Conservation (phyloP, 2,329 filamentous ascomycete species). For the Penicillium sp. region DNA sequence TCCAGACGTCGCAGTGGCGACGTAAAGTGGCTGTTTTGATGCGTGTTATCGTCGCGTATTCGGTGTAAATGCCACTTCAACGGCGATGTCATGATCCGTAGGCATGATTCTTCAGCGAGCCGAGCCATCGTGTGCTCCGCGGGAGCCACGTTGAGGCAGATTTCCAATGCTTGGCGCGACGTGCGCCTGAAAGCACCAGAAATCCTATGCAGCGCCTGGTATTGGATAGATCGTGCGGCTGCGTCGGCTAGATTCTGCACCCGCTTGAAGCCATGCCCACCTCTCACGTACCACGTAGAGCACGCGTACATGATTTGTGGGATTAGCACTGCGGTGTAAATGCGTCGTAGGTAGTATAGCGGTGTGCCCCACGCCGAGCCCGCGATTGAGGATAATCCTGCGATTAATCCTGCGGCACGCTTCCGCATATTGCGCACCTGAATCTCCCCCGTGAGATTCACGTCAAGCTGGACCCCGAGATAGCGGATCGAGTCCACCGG, state of each 20-base stretch:
- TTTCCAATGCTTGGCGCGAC: conserved; percentile 18
- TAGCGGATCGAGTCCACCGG: neutral
- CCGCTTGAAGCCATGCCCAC: neutral
- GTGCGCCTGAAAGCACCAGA: conserved; percentile 24
- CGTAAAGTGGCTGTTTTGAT: neutral
- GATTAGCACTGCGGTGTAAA: conserved; percentile 24
- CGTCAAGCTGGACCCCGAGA: no score
- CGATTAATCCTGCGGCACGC: neutral
- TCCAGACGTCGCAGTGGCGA: neutral
- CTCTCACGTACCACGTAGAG: conserved; percentile 21
- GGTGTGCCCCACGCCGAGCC: neutral
- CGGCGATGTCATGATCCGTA: conserved; percentile 14
- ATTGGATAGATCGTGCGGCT: conserved; percentile 17
- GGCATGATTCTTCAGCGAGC: conserved; percentile 20
- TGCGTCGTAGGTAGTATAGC: neutral
- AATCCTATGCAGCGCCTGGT: conserved; percentile 23
- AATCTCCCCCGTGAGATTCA: neutral
- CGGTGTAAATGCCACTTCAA: neutral
- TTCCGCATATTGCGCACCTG: neutral
- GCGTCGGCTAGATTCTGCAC: neutral
- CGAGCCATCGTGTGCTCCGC: conserved; percentile 20
- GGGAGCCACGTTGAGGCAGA: conserved; percentile 24
- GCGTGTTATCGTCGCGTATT: neutral
- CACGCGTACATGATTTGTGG: conserved; percentile 25
- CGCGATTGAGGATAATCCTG: neutral